These are phyloP conservation scores for Metschnikowia dekortorum DNA, from an alignment of 805 yeast species.

Conservation along the genomic window DNA sequence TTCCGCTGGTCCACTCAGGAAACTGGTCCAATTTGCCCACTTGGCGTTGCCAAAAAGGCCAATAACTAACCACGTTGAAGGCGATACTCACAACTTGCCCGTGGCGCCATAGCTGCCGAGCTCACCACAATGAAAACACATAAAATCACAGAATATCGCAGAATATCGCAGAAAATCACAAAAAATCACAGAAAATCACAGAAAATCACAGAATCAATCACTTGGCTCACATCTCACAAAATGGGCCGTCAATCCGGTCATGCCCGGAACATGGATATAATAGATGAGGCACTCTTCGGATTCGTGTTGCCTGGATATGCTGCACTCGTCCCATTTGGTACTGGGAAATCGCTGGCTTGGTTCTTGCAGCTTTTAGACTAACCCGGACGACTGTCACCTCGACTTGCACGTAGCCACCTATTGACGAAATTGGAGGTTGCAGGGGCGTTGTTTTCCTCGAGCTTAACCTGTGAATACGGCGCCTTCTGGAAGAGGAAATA, in stretches of 20 bases:
- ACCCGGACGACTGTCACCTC: conserved; percentile 41
- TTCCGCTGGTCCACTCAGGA: conserved; percentile 45
- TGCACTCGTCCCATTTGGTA: conserved; percentile 42
- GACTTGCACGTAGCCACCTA: conserved; percentile 23
- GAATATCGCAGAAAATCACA: conserved; percentile 21
- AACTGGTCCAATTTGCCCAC: conserved; percentile 45
- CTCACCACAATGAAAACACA: conserved; percentile 45
- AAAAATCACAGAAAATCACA: conserved; percentile 10
- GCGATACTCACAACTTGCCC: conserved; percentile 57
- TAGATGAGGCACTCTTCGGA: too few species aligned
- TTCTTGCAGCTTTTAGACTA: conserved; percentile 40
- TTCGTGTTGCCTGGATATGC: conserved; percentile 18
- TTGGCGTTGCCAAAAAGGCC: conserved; percentile 64
- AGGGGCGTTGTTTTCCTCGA: conserved; percentile 16
- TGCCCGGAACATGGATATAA: conserved; percentile 39
- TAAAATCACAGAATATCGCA: conserved; percentile 14
- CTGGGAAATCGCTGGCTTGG: conserved; percentile 40
- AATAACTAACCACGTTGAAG: conserved; percentile 47
- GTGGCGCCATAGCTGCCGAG: conserved; percentile 68
- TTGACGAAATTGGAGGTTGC: conserved; percentile 25
- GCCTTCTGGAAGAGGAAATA: conserved; percentile 3
- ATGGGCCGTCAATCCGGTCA: conserved; percentile 60
- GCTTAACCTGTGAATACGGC: conserved; percentile 13
- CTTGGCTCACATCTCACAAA: conserved; percentile 45
- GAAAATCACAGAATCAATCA: conserved; percentile 14